phyloP scores from a whole-genome alignment of 495 filamentous ascomycete genomes.

The Talaromyces stipitatus region DNA sequence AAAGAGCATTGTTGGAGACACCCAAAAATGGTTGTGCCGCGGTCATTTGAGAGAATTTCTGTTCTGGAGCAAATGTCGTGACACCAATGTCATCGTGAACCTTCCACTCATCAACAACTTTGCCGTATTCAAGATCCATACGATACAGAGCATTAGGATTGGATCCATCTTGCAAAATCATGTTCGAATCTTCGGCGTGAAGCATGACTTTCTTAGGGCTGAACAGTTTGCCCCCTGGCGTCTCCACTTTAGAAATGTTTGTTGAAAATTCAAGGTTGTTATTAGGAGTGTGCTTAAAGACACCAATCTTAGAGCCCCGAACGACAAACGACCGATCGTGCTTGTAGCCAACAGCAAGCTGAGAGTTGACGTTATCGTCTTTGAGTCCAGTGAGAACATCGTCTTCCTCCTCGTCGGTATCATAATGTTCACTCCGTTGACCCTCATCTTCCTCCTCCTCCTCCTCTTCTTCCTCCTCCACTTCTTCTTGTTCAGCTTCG shows the following conservation, averaged over 20 bases:
- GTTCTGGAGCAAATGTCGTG: slow-evolving; percentile 78
- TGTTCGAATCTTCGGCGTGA: slow-evolving; percentile 82
- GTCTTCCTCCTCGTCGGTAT: slow-evolving; percentile 86
- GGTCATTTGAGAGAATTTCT: slow-evolving; percentile 98
- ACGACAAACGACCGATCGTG: slow-evolving; percentile 96
- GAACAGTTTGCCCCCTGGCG: slow-evolving; percentile 79
- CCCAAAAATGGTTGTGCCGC: slow-evolving; percentile 91
- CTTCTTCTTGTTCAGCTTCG: slow-evolving; percentile 51
- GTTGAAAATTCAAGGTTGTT: slow-evolving; percentile 96
- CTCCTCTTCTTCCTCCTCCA: slow-evolving; percentile 55
- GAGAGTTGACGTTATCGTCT: slow-evolving; percentile 86
- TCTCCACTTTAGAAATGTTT: slow-evolving; percentile 92
- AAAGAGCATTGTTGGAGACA: slow-evolving; percentile 83
- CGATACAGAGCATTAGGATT: slow-evolving; percentile 91
- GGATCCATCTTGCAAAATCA: slow-evolving; percentile 81
- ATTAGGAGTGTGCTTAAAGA: slow-evolving; percentile 92
- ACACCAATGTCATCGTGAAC: slow-evolving; percentile 96
- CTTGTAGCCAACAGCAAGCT: slow-evolving; percentile 97
- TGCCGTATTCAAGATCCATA: slow-evolving; percentile 97
- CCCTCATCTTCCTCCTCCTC: slow-evolving; percentile 58
- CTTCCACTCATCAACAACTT: slow-evolving; percentile 99
- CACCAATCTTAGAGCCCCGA: slow-evolving; percentile 92
- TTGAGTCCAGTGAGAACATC: slow-evolving; percentile 63
- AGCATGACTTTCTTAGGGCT: slow-evolving; percentile 98
- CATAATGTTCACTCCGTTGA: slow-evolving; percentile 72